Base-by-base conservation (phyloP, 257 asterid species). In the Coffea canephora region DNA sequence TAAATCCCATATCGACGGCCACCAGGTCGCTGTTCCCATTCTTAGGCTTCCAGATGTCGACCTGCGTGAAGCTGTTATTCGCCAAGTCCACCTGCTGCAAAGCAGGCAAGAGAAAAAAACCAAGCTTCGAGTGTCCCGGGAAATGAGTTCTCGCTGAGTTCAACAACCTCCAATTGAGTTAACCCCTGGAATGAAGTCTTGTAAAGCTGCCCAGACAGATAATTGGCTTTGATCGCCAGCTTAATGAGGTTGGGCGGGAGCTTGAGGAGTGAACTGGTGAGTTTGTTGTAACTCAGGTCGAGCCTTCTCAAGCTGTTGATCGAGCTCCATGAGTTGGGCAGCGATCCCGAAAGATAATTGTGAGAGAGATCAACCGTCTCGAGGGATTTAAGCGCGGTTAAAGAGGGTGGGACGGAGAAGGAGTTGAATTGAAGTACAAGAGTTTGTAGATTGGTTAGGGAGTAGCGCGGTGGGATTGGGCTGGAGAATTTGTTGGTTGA, bases 1-100 rank as follows among this genome's bases (percentile, higher is more conserved):
- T 95, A 87, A 84, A 89, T 19, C 98, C 89, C 77, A 93, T 79
- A 82, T 95, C 93, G 6, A 91, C 90, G 81, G 98, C 98, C 46
- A 95, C 84, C 66, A 95, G 93, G 52, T 88, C 90, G 83, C 87
- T 84, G 83, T 85, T 76, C 27, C 65, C 31, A n/a, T 83, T 81
- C 6, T 62, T 72, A 41, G 93, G 89, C 36, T 49, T 83, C 48
- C 80, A 65, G 76, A 91, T 84, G 83, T 80, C 52, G 72, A 89
- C 57, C 15, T 71, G 31, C 5, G 91, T 85, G 84, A 95, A 85
- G 68, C 75, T 73, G 88, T 95, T 95, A 8, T 87, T 88, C 0
- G 97, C 91, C 48, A 95, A 69, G 81, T 93, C 89, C 69, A 89
- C 80, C 80, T 95, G 99, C 73, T 95, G 99, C 0, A 95, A 69